phyloP scores from a whole-genome alignment of 192 early-diverging fungal genomes.

The Coemansia umbellata region DNA sequence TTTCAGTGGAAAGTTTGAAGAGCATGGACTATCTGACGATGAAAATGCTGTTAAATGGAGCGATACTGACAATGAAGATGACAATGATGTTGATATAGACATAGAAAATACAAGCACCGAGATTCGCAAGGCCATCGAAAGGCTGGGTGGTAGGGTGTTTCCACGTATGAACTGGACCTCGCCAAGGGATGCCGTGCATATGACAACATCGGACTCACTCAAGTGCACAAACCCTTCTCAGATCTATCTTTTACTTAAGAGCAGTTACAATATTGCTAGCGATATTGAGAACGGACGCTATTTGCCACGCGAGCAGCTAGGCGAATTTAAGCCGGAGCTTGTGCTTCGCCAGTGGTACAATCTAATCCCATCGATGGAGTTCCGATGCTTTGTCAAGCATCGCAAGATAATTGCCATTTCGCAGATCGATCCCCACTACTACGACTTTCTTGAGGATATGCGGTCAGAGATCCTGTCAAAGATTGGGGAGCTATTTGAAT shows the following conservation, averaged over 20 bases:
- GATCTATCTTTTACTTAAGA: slow-evolving; percentile 86
- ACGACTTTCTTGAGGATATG: slow-evolving; percentile 68
- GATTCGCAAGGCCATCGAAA: slow-evolving; percentile 64
- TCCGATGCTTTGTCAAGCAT: slow-evolving; percentile 87
- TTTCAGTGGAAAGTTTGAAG: slow-evolving; percentile 25
- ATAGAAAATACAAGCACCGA: slow-evolving; percentile 14
- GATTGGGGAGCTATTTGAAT: slow-evolving; percentile 66
- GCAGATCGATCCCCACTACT: slow-evolving; percentile 85
- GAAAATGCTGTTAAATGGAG: slow-evolving; percentile 25
- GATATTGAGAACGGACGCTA: slow-evolving; percentile 80
- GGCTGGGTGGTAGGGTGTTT: slow-evolving; percentile 78
- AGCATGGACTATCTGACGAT: slow-evolving; percentile 16
- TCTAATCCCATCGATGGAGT: slow-evolving; percentile 88
- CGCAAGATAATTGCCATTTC: slow-evolving; percentile 70
- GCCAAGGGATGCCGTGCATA: slow-evolving; percentile 93
- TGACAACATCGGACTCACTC: slow-evolving; percentile 72
- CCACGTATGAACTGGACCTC: slow-evolving; percentile 96
- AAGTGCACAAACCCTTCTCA: slow-evolving; percentile 74
- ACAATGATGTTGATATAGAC: slow-evolving; percentile 11
- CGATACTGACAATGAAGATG: slow-evolving; percentile 45
- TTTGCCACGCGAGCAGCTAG: slow-evolving; percentile 23
- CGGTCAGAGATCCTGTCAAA: slow-evolving; percentile 54
- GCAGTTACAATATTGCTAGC: slow-evolving; percentile 84
- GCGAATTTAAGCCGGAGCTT: slow-evolving; percentile 56
- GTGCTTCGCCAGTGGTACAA: slow-evolving; percentile 90